Evolutionary conservation across 2,329 filamentous ascomycete species (phyloP).

Genomic region (Monosporascus sp.): DNA sequence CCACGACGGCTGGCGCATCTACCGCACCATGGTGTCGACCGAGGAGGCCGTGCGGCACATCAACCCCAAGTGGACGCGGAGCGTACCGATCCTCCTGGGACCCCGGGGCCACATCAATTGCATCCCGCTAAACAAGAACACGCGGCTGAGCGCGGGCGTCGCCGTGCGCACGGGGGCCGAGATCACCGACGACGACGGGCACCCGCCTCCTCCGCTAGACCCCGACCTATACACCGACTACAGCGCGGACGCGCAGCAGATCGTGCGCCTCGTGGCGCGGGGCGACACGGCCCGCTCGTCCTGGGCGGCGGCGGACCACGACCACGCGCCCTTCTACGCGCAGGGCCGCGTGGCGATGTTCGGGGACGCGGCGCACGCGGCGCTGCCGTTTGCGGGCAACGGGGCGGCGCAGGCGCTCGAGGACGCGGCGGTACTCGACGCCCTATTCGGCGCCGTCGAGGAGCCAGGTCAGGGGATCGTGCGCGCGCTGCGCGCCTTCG

Average conservation of each 20-base stretch:
- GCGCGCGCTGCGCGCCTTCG: constrained; percentile 22
- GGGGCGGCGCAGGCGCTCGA: constrained; percentile 33
- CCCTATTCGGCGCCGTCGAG: constrained; percentile 15
- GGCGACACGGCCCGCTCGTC: constrained; percentile 22
- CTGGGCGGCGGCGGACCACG: constrained; percentile 27
- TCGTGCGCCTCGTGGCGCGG: constrained; percentile 23
- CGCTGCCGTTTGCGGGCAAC: constrained; percentile 29
- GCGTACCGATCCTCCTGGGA: constrained; percentile 28
- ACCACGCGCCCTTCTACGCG: constrained; percentile 26
- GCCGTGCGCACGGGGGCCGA: constrained; percentile 21
- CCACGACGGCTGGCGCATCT: constrained; percentile 27
- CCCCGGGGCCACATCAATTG: constrained; percentile 27
- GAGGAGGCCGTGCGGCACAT: constrained; percentile 21
- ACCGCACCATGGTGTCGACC: constrained; percentile 22
- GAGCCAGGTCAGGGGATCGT: constrained; percentile 7
- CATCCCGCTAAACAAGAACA: constrained; percentile 28
- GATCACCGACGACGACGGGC: neutral
- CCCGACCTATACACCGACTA: constrained; percentile 23
- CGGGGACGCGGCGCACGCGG: constrained; percentile 30
- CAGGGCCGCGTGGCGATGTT: constrained; percentile 21
- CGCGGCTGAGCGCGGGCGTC: constrained; percentile 27
- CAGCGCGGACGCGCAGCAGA: constrained; percentile 24
- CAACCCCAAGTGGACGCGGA: constrained; percentile 21
- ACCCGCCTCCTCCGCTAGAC: constrained; percentile 13
- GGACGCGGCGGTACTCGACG: constrained; percentile 26